Evolutionary conservation across 2,329 filamentous ascomycete species (phyloP), one percentile per base, ranked within the genome.

Genomic region (Thielaviopsis cerberus): DNA sequence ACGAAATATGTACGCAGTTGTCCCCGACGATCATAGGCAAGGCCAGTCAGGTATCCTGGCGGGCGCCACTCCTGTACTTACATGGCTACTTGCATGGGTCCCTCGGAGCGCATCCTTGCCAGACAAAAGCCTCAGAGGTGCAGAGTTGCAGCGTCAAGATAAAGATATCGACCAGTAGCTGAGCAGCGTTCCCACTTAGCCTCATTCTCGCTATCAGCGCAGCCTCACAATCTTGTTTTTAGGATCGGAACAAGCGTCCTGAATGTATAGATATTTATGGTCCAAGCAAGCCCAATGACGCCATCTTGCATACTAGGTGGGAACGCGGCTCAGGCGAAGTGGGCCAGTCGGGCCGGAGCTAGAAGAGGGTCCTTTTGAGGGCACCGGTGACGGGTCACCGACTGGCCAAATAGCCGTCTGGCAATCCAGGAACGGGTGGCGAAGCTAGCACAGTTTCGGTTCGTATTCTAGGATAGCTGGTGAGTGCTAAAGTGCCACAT

Each of bases 311-410:
- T 54, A 53, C 53, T 51, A 58, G 37, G 34, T 61, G 50, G 53
- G 50, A 56, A 54, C 48, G 55, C 59, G 56, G 59, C 59, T 53
- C 53, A 61, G 34, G 53, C 59, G 59, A 61, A 56, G 55, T 61
- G 55, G 59, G 54, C 51, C 50, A 58, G 59, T 61, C 59, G 59
- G 59, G 15, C 56, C 59, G 59, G 59, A 57, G 41, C 41, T 48
- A 48, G 59, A 37, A 61, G 37, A 54, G 48, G 55, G 56, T 26
- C 50, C 27, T 51, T 52, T 41, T 34, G 59, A 55, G 23, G 37
- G 53, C 52, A 23, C 55, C 59, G 59, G 53, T 55, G 55, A 61
- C 59, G 59, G 56, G 56, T 48, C 41, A 56, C 59, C 59, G 59
- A 61, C 51, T 53, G 41, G 24, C 53, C 23, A 37, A 57, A 54